Percentiles rank a stretch among this genome's conserved stretches.
Conservation (phyloP, 139 green algal genomes). For the Tetradesmus lagerheimii region DNA sequence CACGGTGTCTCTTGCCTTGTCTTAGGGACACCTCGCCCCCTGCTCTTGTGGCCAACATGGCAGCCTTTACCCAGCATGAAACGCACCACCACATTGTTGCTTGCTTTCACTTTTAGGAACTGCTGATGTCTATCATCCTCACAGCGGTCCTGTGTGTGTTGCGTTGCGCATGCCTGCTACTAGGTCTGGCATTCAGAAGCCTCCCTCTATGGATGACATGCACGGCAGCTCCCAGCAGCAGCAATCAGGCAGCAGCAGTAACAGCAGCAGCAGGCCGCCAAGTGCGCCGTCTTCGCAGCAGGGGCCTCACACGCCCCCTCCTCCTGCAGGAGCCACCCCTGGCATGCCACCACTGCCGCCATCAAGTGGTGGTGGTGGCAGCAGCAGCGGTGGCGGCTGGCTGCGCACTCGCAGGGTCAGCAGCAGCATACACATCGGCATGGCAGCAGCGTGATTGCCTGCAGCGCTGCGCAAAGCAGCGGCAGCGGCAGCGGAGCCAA, state of each 20-base stretch:
- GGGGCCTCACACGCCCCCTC: neutral
- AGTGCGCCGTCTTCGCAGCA: neutral
- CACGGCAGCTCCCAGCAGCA: neutral
- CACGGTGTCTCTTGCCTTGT: neutral
- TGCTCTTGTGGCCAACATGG: neutral
- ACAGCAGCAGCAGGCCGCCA: neutral
- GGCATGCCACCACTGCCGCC: neutral
- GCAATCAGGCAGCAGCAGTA: neutral
- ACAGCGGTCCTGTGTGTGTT: too few species aligned
- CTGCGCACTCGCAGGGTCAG: neutral
- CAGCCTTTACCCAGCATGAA: neutral
- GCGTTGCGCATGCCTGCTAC: too few species aligned
- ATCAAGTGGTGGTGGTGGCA: neutral
- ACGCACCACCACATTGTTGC: neutral
- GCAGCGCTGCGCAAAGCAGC: neutral
- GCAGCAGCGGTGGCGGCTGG: neutral
- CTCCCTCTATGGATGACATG: neutral
- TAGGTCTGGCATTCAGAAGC: neutral
- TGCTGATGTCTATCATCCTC: too few species aligned
- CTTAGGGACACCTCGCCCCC: neutral
- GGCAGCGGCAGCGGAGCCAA: neutral
- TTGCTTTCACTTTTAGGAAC: too few species aligned
- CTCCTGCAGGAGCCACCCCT: neutral
- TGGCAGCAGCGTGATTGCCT: neutral
- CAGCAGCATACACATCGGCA: neutral